Evolutionary conservation across 2,329 filamentous ascomycete species (phyloP).

Genomic region (Talaromyces marneffei): DNA sequence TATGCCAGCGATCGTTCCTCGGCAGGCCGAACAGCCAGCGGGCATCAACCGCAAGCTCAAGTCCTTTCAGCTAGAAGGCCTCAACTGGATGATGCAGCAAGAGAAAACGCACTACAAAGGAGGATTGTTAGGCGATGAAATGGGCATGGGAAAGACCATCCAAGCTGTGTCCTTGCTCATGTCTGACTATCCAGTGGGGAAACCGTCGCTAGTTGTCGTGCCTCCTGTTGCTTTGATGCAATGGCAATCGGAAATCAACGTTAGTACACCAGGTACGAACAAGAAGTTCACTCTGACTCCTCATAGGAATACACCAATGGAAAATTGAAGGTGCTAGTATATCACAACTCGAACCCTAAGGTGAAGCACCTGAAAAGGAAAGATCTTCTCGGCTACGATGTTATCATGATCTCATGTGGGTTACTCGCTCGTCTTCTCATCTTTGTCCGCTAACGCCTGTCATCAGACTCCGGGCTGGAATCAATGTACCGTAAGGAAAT

Average conservation of each 20-base stretch:
- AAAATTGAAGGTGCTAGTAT: slow-evolving; percentile 82
- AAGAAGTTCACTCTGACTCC: neutral
- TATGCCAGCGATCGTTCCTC: slow-evolving; percentile 59
- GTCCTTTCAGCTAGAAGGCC: slow-evolving; percentile 85
- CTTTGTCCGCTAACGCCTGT: neutral
- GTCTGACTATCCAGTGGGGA: slow-evolving; percentile 84
- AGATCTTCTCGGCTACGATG: slow-evolving; percentile 75
- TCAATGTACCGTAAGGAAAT: slow-evolving; percentile 88
- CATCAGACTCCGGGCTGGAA: slow-evolving; percentile 60
- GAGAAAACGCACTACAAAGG: slow-evolving; percentile 81
- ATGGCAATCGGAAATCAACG: slow-evolving; percentile 76
- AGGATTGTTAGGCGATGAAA: slow-evolving; percentile 90
- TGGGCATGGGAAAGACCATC: slow-evolving; percentile 98
- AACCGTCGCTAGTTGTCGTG: slow-evolving; percentile 80
- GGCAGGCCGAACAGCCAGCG: slow-evolving; percentile 63
- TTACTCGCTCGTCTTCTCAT: slow-evolving; percentile 21
- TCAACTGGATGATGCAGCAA: slow-evolving; percentile 92
- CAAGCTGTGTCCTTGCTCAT: slow-evolving; percentile 97
- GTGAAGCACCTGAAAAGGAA: slow-evolving; percentile 69
- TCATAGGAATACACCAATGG: slow-evolving; percentile 66
- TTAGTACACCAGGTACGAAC: slow-evolving; percentile 30
- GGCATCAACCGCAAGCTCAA: slow-evolving; percentile 81
- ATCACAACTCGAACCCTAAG: slow-evolving; percentile 80
- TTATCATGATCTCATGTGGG: slow-evolving; percentile 97
- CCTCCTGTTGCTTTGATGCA: slow-evolving; percentile 94